These are phyloP conservation scores for Coniochaeta sp. DNA, from an alignment of 2,329 filamentous ascomycete genomes.

Conservation along the genomic window DNA sequence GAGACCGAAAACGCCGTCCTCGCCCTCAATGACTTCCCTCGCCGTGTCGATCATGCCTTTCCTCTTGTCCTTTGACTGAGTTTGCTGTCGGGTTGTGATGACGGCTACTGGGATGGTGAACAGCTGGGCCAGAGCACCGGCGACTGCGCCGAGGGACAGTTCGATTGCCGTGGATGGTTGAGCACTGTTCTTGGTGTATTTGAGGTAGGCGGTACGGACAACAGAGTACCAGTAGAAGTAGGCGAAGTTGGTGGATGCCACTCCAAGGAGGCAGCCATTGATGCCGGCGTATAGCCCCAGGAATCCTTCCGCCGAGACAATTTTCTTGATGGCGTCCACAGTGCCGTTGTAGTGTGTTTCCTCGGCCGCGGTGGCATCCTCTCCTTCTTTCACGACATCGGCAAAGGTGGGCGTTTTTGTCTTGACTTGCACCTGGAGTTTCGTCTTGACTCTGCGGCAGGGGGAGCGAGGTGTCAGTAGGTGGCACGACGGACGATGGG, in stretches of 20 bases:
- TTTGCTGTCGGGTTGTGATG: constrained; percentile 93
- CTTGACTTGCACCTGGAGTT: constrained; percentile 90
- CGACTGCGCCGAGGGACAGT: constrained; percentile 75
- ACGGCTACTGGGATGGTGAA: constrained; percentile 97
- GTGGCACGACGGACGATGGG: neutral
- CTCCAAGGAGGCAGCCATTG: constrained; percentile 76
- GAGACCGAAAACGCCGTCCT: constrained; percentile 81
- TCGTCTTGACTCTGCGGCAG: constrained; percentile 75
- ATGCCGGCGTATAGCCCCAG: constrained; percentile 85
- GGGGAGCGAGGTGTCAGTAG: neutral
- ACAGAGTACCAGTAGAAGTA: constrained; percentile 99
- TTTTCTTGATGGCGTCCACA: constrained; percentile 81
- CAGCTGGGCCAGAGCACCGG: constrained; percentile 85
- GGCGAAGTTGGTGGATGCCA: constrained; percentile 96
- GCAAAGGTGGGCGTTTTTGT: constrained; percentile 38
- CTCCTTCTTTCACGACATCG: constrained; percentile 25
- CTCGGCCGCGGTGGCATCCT: constrained; percentile 28
- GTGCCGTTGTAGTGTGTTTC: constrained; percentile 78
- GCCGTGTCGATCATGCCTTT: constrained; percentile 85
- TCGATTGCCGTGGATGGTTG: constrained; percentile 75
- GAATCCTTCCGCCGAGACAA: constrained; percentile 72
- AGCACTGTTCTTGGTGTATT: constrained; percentile 39
- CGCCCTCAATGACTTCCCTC: constrained; percentile 79
- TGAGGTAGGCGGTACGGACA: constrained; percentile 73
- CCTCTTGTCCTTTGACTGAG: constrained; percentile 73